phyloP scores from a whole-genome alignment of 192 early-diverging fungal genomes.

The Linnemannia hyalina region DNA sequence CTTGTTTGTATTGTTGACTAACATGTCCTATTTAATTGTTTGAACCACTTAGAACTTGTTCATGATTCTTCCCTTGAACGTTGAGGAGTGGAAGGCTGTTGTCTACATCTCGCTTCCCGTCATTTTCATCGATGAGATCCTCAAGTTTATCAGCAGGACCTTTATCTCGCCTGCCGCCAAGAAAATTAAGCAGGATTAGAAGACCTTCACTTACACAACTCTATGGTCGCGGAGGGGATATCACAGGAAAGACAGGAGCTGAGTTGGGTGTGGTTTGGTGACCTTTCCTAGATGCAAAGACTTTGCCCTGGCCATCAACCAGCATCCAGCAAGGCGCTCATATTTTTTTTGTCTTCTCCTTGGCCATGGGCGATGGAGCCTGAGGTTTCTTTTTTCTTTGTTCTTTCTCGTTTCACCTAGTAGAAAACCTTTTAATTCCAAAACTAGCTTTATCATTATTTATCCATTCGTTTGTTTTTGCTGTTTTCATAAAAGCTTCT shows the following conservation, averaged over 20 bases:
- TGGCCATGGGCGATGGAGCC: no score
- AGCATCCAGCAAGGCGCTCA: no score
- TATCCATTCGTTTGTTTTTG: neutral
- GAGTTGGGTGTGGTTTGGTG: neutral
- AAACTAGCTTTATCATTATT: neutral
- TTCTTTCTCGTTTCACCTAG: no score
- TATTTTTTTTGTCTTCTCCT: no score
- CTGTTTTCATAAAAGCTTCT: neutral
- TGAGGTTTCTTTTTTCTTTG: no score
- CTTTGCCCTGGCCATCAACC: no score
- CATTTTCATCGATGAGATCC: constrained; percentile 90
- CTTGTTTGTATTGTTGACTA: constrained; percentile 15
- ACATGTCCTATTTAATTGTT: neutral
- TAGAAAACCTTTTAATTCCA: constrained; percentile 11
- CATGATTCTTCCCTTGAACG: constrained; percentile 89
- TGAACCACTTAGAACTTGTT: constrained; percentile 75
- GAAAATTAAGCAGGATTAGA: constrained; percentile 54
- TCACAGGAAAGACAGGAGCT: neutral
- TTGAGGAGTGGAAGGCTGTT: constrained; percentile 92
- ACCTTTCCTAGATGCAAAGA: no score
- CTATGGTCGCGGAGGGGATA: neutral
- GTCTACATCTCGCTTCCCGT: constrained; percentile 92
- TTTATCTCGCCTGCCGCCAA: constrained; percentile 57
- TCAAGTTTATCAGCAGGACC: constrained; percentile 82
- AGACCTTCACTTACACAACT: neutral